A percentile compares a stretch with the other conserved stretches of the same genome.
Evolutionary conservation across 1,284 basidiomycete species (phyloP).

Genomic region (Leccinum pallidistipes): DNA sequence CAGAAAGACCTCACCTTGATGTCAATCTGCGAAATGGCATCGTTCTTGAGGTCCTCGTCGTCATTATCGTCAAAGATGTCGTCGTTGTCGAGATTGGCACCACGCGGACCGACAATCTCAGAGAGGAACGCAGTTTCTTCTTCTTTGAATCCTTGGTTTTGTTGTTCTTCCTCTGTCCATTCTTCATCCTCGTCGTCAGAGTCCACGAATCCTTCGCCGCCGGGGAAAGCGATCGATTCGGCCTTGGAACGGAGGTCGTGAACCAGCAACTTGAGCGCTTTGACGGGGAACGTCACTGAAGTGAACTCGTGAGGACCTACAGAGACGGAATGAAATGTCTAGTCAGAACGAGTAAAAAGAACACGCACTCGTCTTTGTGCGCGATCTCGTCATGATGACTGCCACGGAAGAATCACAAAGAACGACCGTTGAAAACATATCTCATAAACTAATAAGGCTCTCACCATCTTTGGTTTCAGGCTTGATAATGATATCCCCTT

Average conservation of each 20-base stretch:
- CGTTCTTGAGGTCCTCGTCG: conserved; percentile 86
- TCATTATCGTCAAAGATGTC: conserved; percentile 67
- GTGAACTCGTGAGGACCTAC: conserved; percentile 86
- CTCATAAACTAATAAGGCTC: conserved; percentile 28
- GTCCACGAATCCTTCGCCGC: conserved; percentile 56
- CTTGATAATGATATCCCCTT: conserved; percentile 90
- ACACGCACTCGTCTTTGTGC: conserved; percentile 78
- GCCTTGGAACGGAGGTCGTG: conserved; percentile 79
- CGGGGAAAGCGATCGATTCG: conserved; percentile 63
- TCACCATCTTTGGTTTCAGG: conserved; percentile 78
- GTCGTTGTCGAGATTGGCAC: conserved; percentile 70
- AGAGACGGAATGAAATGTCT: conserved; percentile 12
- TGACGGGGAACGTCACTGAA: conserved; percentile 84
- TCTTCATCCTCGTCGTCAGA: conserved; percentile 88
- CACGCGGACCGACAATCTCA: conserved; percentile 68
- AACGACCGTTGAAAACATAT: conserved; percentile 18
- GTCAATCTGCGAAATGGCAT: conserved; percentile 87
- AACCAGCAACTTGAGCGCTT: conserved; percentile 87
- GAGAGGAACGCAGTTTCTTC: conserved; percentile 71
- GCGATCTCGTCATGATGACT: conserved; percentile 96
- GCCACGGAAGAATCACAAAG: conserved; percentile 21
- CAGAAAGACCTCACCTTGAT: conserved; percentile 61
- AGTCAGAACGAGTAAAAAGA: conserved; percentile 6
- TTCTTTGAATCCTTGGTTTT: conserved; percentile 53
- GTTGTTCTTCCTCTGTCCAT: conserved; percentile 81